Conservation (phyloP, 2,329 filamentous ascomycete genomes). For the Aspergillaceae sp. region DNA sequence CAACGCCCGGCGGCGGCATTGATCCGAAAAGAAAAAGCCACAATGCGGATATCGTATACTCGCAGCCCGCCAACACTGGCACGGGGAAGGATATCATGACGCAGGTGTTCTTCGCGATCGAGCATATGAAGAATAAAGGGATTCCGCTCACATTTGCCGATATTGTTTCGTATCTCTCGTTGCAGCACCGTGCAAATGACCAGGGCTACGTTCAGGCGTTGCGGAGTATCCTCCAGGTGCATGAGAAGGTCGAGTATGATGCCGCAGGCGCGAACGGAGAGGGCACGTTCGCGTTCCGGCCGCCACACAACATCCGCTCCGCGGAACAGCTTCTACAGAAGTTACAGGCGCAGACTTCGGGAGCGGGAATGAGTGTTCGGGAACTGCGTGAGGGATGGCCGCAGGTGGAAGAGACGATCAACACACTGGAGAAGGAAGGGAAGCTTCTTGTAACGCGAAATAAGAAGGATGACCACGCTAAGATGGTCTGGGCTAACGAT, state of each 20-base stretch:
- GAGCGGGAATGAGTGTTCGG: slow-evolving; percentile 72
- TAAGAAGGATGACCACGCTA: slow-evolving; percentile 82
- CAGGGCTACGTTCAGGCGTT: slow-evolving; percentile 54
- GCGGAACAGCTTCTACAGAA: slow-evolving; percentile 69
- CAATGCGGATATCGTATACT: slow-evolving; percentile 52
- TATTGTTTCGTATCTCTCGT: slow-evolving; percentile 70
- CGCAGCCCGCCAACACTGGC: slow-evolving; percentile 66
- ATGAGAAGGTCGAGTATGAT: slow-evolving; percentile 54
- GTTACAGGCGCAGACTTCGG: slow-evolving; percentile 72
- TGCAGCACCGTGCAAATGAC: slow-evolving; percentile 54
- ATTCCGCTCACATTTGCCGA: slow-evolving; percentile 62
- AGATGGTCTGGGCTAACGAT: slow-evolving; percentile 84
- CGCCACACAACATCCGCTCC: slow-evolving; percentile 73
- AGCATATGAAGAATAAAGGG: slow-evolving; percentile 66
- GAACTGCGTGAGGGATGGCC: slow-evolving; percentile 96
- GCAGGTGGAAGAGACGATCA: slow-evolving; percentile 69
- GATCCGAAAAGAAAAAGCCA: slow-evolving; percentile 53
- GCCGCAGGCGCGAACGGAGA: slow-evolving; percentile 54
- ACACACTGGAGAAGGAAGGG: slow-evolving; percentile 66
- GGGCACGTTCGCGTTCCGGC: slow-evolving; percentile 74
- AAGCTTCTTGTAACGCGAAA: slow-evolving; percentile 78
- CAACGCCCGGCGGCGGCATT: slow-evolving; percentile 14
- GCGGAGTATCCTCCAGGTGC: slow-evolving; percentile 58
- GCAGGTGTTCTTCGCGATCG: slow-evolving; percentile 77
- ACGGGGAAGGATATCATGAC: slow-evolving; percentile 75